Percentiles rank a stretch among this genome's conserved stretches.
Evolutionary conservation across 192 early-diverging fungal genomes (phyloP).

Genomic region (Coemansia aciculifera): DNA sequence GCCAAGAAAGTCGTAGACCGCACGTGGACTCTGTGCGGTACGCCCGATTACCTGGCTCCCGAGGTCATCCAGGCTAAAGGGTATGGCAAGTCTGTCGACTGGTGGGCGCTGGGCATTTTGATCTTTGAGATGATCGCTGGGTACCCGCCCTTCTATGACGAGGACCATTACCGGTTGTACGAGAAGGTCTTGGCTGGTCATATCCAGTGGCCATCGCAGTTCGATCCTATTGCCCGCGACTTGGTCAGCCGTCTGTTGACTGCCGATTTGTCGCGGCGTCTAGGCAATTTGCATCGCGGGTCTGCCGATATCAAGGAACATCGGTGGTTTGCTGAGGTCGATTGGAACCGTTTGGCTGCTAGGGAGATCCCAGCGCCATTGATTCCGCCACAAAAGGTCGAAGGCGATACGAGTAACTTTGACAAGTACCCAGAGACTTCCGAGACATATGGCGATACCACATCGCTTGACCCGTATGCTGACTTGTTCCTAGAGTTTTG

Average conservation of each 20-base stretch:
- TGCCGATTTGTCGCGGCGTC: conserved; percentile 83
- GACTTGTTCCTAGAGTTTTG: conserved; percentile 79
- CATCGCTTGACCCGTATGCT: conserved; percentile 66
- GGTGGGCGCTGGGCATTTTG: conserved; percentile 94
- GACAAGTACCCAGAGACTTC: conserved; percentile 94
- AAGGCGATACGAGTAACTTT: conserved; percentile 97
- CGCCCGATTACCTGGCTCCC: conserved; percentile 95
- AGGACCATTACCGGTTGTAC: conserved; percentile 93
- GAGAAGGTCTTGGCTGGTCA: conserved; percentile 86
- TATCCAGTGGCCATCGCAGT: conserved; percentile 83
- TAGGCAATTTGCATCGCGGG: conserved; percentile 90
- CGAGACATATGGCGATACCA: conserved; percentile 80
- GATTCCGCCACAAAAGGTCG: conserved; percentile 74
- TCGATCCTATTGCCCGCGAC: conserved; percentile 81
- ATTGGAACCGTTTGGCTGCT: conserved; percentile 82
- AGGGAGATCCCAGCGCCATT: conserved; percentile 86
- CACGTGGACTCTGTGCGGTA: conserved; percentile 95
- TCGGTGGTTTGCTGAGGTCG: conserved; percentile 90
- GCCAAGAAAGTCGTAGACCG: conserved; percentile 94
- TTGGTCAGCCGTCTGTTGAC: conserved; percentile 87
- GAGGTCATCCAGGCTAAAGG: conserved; percentile 87
- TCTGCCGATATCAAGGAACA: conserved; percentile 91
- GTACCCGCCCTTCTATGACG: conserved; percentile 91
- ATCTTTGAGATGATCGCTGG: conserved; percentile 90
- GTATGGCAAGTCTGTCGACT: conserved; percentile 93